Evolutionary conservation across 2,329 filamentous ascomycete species (phyloP), one percentile per base, ranked within the genome.

Genomic region (Davidsoniella neocaledoniae): DNA sequence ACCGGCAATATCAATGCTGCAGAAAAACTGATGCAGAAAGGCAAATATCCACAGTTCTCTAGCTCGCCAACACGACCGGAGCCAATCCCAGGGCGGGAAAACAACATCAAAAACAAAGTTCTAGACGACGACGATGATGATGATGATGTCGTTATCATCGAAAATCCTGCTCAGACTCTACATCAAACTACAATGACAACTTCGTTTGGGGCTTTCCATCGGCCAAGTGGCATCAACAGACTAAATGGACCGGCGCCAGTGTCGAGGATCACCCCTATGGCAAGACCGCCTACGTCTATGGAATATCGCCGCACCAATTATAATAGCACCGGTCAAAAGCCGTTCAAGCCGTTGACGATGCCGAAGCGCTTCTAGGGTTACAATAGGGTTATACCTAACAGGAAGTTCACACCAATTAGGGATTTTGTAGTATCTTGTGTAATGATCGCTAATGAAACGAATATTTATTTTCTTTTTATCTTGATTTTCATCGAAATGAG

Each of bases 301-400:
- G 29, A 9, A 33, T 10, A 33, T 33, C 29, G 29, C 8, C 29
- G 19, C 16, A 50, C 9, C 9, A 2, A 16, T 25, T 48, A 10
- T 36, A 16, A n/a, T 8, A 5, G 36, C 33, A 12, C 19, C 19
- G 6, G 12, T 14, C 9, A 66, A 49, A 74, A 69, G 57, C 74
- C 74, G 5, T 78, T 77, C 51, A 76, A 74, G 60, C 71, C 70
- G 41, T 62, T 76, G 56, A 76, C 72, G 9, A 69, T 76, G 23
- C 16, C 19, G 21, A 33, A 48, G 10, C 10, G 23, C 14, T 7
- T 17, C 10, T 17, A 12, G 12, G 29, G 37, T 6, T 39, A 23
- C 29, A 6, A 33, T 16, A 25, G 23, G 19, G 6, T 12, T 33
- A 33, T 1, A 2, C 12, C 1, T 9, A 12, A 2, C 12, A 4